phyloP scores from a whole-genome alignment of 1,284 basidiomycete species.

The Neolentinus lepideus region DNA sequence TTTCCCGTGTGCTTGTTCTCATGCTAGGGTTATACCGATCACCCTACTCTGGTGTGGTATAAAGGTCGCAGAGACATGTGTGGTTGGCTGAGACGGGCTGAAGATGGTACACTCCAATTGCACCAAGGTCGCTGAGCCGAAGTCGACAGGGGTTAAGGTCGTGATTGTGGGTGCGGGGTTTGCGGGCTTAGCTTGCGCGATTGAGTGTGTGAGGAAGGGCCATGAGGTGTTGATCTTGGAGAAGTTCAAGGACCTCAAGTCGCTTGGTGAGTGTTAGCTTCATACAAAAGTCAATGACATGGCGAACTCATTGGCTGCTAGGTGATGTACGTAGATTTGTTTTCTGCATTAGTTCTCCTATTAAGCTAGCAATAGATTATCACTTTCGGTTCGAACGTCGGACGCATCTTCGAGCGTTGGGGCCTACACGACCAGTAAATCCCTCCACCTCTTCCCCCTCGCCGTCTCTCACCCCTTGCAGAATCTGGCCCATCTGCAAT shows the following conservation, averaged over 20 bases:
- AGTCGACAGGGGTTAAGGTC: constrained; percentile 10
- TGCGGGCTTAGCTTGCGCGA: constrained; percentile 22
- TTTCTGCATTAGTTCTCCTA: neutral
- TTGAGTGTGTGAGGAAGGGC: constrained; percentile 21
- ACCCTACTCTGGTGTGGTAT: neutral
- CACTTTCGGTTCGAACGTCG: constrained; percentile 7
- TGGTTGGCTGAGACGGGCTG: neutral
- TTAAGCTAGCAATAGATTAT: constrained; percentile 3
- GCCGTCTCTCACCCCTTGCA: constrained; percentile 2
- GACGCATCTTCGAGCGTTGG: constrained; percentile 9
- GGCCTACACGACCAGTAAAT: constrained; percentile 9
- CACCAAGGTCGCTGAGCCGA: neutral
- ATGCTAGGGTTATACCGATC: neutral
- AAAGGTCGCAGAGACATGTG: neutral
- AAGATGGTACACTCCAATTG: neutral
- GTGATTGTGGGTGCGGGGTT: constrained; percentile 22
- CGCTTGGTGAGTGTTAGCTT: constrained; percentile 11
- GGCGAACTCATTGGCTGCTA: neutral
- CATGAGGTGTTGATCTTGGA: constrained; percentile 21
- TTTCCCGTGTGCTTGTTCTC: neutral
- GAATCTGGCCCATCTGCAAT: constrained; percentile 16
- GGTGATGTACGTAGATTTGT: constrained; percentile 5
- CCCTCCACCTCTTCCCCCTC: too few relatives aligned
- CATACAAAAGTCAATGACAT: too few relatives aligned
- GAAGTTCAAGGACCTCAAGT: constrained; percentile 11